Percentiles rank a stretch among this genome's conserved stretches.
phyloP scores from a whole-genome alignment of 345 rosid genomes.

The Rhodamnia argentea region DNA sequence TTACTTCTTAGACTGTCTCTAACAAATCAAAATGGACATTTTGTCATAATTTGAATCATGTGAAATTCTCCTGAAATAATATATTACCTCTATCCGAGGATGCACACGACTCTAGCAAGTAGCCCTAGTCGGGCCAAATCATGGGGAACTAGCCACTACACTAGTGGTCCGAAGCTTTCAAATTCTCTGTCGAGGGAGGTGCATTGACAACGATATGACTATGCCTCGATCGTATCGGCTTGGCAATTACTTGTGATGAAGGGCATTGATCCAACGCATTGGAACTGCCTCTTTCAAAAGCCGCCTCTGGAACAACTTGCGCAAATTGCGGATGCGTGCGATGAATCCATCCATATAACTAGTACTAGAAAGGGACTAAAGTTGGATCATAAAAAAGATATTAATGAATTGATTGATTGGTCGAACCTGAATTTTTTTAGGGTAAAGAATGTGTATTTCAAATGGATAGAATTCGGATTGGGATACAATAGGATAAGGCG shows the following conservation, averaged over 20 bases:
- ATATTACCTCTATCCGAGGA: background rate
- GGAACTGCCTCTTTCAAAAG: background rate
- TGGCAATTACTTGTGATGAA: background rate
- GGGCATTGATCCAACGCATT: background rate
- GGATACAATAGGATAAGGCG: background rate
- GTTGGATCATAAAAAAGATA: background rate
- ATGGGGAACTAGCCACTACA: background rate
- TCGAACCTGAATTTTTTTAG: background rate
- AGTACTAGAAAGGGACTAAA: background rate
- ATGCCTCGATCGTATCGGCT: background rate
- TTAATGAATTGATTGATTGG: background rate
- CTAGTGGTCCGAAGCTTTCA: background rate
- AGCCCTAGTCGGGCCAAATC: background rate
- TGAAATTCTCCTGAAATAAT: background rate
- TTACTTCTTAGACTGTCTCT: background rate
- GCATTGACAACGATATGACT: background rate
- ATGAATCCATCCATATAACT: background rate
- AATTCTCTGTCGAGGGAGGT: background rate
- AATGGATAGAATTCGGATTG: background rate
- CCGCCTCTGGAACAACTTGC: background rate
- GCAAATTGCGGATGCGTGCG: background rate
- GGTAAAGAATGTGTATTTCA: background rate
- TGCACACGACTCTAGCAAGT: background rate
- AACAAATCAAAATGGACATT: background rate
- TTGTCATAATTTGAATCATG: background rate